These are phyloP conservation scores for Dalbergia cochinchinensis DNA, from an alignment of 306 rosid genomes.

Conservation along the genomic window DNA sequence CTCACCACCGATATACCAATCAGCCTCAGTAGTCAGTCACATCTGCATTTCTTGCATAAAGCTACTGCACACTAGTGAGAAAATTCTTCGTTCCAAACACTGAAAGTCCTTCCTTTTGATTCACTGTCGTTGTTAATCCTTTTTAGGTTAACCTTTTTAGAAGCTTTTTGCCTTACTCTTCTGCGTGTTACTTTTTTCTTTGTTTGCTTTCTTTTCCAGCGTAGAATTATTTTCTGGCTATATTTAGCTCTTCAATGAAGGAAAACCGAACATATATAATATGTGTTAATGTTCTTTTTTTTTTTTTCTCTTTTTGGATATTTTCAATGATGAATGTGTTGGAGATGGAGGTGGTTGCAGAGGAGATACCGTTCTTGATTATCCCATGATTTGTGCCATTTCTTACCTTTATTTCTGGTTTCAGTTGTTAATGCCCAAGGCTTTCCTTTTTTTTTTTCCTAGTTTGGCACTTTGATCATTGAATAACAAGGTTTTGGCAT, in stretches of 20 bases:
- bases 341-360: neutral
- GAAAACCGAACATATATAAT: too few relatives aligned
- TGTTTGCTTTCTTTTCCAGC: neutral
- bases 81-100: too few relatives aligned
- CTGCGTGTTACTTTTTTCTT: neutral
- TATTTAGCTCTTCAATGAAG: neutral
- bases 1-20: conserved; percentile 3
- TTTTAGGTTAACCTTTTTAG: neutral
- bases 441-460: neutral
- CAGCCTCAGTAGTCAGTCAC: neutral
- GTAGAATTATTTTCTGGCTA: neutral
- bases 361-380: neutral
- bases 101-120: neutral
- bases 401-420: neutral
- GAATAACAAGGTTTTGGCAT: conserved; percentile 3
- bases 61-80: neutral
- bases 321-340: neutral
- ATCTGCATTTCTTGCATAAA: neutral
- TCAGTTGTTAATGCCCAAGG: neutral
- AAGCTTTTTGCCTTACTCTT: neutral
- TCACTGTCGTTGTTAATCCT: neutral
- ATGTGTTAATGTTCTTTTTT: neutral
- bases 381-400: neutral
- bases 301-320: neutral
- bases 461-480: neutral